A percentile compares a stretch with the other conserved stretches of the same genome.
Evolutionary conservation across 129 eudicot species (phyloP).

Genomic region (Calendula officinalis): DNA sequence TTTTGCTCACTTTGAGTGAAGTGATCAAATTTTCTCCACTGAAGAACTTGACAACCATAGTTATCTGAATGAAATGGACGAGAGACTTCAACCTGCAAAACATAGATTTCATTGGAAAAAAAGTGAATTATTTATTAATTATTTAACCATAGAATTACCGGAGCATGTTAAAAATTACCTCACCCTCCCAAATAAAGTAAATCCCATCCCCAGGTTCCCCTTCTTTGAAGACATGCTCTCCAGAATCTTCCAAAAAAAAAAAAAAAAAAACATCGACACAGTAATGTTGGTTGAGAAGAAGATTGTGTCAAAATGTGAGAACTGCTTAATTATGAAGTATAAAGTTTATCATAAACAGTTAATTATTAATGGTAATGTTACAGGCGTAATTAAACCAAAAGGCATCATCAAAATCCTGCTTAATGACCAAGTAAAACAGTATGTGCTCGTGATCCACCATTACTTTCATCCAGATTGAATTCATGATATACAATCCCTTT

Average conservation of each 20-base stretch:
- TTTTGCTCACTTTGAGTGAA: conserved; percentile 66
- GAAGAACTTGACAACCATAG: conserved; percentile 54
- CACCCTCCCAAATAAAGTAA: conserved; percentile 78
- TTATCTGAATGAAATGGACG: conserved; percentile 54
- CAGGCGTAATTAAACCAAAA: not conserved
- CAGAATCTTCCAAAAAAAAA: conserved; percentile 44
- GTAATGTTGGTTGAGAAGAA: conserved; percentile 5
- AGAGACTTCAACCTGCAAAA: conserved; percentile 62
- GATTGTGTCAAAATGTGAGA: conserved; percentile 4
- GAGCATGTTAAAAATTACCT: conserved; percentile 35
- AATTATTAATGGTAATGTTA: conserved; percentile 2
- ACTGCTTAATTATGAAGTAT: not conserved
- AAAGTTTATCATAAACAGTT: not conserved
- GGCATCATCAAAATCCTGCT: conserved; percentile 5
- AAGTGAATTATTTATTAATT: not conserved
- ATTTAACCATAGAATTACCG: not conserved
- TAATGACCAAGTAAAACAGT: not conserved
- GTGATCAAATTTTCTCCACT: conserved; percentile 55
- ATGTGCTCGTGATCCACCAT: too few relatives aligned
- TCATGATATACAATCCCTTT: not conserved
- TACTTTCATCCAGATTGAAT: too few relatives aligned
- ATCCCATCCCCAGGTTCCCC: conserved; percentile 63
- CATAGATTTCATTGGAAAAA: not conserved
- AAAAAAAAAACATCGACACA: conserved; percentile 17
- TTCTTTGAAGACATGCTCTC: conserved; percentile 60